Conservation (phyloP, 2,329 filamentous ascomycete genomes). For the Iodosphaeria phyllophila region DNA sequence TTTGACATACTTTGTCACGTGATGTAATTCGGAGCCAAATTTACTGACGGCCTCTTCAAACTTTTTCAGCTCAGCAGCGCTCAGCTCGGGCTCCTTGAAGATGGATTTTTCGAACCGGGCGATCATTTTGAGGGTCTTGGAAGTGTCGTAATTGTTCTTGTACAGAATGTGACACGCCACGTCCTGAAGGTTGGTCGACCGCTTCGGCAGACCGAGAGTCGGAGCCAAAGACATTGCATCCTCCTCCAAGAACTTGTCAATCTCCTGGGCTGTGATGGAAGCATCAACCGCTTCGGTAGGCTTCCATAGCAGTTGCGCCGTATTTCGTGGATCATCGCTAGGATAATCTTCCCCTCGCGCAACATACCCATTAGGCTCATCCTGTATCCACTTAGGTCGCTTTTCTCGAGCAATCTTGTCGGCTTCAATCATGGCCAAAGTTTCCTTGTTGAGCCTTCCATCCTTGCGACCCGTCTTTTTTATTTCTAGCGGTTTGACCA, state of each 20-base stretch:
- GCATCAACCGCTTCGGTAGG: constrained; percentile 39
- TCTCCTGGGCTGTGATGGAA: constrained; percentile 31
- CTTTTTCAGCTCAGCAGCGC: constrained; percentile 60
- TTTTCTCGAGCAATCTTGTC: constrained; percentile 65
- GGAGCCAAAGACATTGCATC: constrained; percentile 43
- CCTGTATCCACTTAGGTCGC: constrained; percentile 83
- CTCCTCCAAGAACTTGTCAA: constrained; percentile 60
- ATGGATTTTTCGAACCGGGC: constrained; percentile 47
- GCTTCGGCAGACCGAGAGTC: constrained; percentile 43
- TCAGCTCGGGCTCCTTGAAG: constrained; percentile 73
- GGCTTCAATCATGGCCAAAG: constrained; percentile 58
- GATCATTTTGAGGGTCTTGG: constrained; percentile 52
- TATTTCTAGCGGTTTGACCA: constrained; percentile 72
- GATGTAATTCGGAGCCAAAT: constrained; percentile 76
- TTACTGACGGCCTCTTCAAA: constrained; percentile 86
- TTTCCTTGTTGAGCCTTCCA: constrained; percentile 61
- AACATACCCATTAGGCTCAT: constrained; percentile 75
- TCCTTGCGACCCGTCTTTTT: constrained; percentile 73
- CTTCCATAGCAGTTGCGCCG: constrained; percentile 61
- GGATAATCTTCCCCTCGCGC: constrained; percentile 62
- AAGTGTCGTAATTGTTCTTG: constrained; percentile 49
- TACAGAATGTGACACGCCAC: constrained; percentile 61
- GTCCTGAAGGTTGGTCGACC: constrained; percentile 75
- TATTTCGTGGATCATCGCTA: constrained; percentile 54
- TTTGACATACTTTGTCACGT: constrained; percentile 71